phyloP scores from a whole-genome alignment of 2,329 filamentous ascomycete genomes.

The Chaetomiaceae sp. region DNA sequence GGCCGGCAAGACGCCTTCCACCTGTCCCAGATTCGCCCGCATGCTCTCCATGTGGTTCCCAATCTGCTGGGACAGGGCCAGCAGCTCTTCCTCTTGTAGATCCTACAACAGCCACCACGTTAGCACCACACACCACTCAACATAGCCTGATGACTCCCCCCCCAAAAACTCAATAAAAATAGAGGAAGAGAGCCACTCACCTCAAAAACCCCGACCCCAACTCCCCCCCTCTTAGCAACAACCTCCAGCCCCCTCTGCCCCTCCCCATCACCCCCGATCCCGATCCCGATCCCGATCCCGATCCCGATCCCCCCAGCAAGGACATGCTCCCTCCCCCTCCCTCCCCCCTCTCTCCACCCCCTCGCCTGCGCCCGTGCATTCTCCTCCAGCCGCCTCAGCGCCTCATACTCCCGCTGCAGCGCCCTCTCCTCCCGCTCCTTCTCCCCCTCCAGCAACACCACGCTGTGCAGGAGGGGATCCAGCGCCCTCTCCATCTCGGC shows the following conservation, averaged over 20 bases:
- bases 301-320: slow-evolving; percentile 36
- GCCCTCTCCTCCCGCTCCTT: slow-evolving; percentile 52
- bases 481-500: slow-evolving; percentile 53
- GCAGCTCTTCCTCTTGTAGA: slow-evolving; percentile 42
- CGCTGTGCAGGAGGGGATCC: slow-evolving; percentile 58
- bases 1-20: slow-evolving; percentile 48
- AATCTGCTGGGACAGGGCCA: slow-evolving; percentile 45
- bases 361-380: slow-evolving; percentile 53
- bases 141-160: background rate
- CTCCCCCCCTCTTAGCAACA: slow-evolving; percentile 2
- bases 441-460: slow-evolving; percentile 57
- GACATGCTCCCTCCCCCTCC: slow-evolving; percentile 43
- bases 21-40: slow-evolving; percentile 49
- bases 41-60: slow-evolving; percentile 55
- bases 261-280: background rate
- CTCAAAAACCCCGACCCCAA: slow-evolving; percentile 29
- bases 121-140: background rate
- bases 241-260: slow-evolving; percentile 11
- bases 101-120: slow-evolving; percentile 31
- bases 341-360: slow-evolving; percentile 45
- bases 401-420: slow-evolving; percentile 52
- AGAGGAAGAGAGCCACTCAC: slow-evolving; percentile 22
- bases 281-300: too few relatives aligned
- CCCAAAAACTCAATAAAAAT: background rate
- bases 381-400: slow-evolving; percentile 47